phyloP scores from a whole-genome alignment of 2,329 filamentous ascomycete species.

The Zasmidium cellare region DNA sequence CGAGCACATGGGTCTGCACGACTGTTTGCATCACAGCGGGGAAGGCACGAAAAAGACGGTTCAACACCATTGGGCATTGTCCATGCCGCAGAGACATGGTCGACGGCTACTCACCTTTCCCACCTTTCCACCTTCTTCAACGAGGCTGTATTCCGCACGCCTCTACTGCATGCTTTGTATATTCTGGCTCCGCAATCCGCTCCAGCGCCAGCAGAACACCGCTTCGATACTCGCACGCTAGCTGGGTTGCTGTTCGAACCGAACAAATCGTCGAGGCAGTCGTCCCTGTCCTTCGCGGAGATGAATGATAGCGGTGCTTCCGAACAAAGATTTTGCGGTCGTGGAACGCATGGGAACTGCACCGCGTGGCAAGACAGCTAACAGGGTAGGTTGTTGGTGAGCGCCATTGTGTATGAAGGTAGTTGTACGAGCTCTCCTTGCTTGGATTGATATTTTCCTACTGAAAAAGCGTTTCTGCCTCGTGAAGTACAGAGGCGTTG shows the following conservation, averaged over 20 bases:
- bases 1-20: neutral
- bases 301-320: constrained; percentile 3
- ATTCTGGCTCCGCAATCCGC: neutral
- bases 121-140: neutral
- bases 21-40: neutral
- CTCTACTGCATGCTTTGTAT: neutral
- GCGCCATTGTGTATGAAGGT: neutral
- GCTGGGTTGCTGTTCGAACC: constrained; percentile 4
- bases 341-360: neutral
- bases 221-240: constrained; percentile 8
- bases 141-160: neutral
- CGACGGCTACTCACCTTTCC: neutral
- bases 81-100: neutral
- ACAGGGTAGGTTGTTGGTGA: neutral
- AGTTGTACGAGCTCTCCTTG: neutral
- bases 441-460: neutral
- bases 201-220: neutral
- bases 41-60: neutral
- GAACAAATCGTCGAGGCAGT: constrained; percentile 7
- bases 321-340: neutral
- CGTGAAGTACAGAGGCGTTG: neutral
- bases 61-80: neutral
- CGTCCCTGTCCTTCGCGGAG: constrained; percentile 11
- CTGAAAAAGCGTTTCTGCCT: too few relatives aligned
- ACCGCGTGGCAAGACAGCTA: neutral